phyloP scores from a whole-genome alignment of 768 basidiomycete genomes.

The Panaeolus cyanescens region DNA sequence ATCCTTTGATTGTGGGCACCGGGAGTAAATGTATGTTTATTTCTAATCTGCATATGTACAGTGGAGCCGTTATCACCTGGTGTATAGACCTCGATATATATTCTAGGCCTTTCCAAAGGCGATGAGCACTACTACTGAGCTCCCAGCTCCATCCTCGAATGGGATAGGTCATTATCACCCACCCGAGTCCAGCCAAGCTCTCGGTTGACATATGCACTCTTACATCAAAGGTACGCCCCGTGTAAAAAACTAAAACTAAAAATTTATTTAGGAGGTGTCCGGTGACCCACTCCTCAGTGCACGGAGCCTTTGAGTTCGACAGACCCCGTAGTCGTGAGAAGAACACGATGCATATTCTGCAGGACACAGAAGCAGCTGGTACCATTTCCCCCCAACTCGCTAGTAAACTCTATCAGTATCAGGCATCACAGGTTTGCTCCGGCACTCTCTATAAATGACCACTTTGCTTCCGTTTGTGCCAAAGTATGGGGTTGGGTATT shows the following conservation, averaged over 20 bases:
- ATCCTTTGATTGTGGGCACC: too few relatives aligned
- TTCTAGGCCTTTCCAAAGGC: not conserved
- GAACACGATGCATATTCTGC: not conserved
- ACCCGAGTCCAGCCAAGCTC: constrained; percentile 1
- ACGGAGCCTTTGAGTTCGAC: not conserved
- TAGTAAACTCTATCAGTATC: not conserved
- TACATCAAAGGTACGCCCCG: not conserved
- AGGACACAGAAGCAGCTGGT: too few relatives aligned
- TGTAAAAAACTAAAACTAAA: not conserved
- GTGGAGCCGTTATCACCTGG: not conserved
- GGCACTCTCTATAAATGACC: not conserved
- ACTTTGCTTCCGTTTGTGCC: not conserved
- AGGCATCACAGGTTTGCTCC: not conserved
- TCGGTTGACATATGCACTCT: not conserved
- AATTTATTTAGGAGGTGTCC: not conserved
- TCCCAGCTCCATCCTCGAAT: not conserved
- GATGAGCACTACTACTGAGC: not conserved
- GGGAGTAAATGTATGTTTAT: too few relatives aligned
- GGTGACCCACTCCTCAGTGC: not conserved
- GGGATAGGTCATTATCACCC: not conserved
- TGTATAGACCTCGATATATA: not conserved
- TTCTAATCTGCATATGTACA: too few relatives aligned
- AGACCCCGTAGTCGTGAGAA: not conserved
- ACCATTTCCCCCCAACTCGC: not conserved
- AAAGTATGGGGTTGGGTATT: too few relatives aligned